A percentile compares a stretch with the other conserved stretches of the same genome.
Conservation (phyloP, 495 filamentous ascomycete species). For the Hypoxylon subgilvum region DNA sequence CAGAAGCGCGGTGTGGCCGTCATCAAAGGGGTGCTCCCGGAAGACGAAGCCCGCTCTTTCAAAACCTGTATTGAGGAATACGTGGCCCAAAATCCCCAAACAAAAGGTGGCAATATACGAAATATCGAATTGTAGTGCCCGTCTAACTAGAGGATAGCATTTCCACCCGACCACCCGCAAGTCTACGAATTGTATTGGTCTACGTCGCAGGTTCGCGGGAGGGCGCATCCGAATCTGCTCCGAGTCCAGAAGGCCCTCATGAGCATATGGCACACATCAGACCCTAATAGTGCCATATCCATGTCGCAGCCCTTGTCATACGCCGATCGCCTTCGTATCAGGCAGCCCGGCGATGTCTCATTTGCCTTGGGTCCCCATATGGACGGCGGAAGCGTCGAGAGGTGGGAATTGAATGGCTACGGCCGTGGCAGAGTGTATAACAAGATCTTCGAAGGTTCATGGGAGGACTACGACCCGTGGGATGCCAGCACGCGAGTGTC, state of each 20-base stretch:
- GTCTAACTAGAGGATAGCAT: constrained; percentile 52
- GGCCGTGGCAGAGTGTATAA: constrained; percentile 71
- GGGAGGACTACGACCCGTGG: constrained; percentile 85
- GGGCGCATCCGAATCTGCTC: constrained; percentile 74
- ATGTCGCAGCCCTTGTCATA: constrained; percentile 70
- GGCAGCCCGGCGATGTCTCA: constrained; percentile 72
- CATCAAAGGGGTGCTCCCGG: constrained; percentile 66
- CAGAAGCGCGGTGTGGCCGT: constrained; percentile 68
- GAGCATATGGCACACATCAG: constrained; percentile 71
- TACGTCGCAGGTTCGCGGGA: constrained; percentile 72
- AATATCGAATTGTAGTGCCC: background rate
- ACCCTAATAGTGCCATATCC: constrained; percentile 65
- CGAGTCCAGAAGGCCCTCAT: constrained; percentile 74
- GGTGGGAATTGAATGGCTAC: constrained; percentile 85
- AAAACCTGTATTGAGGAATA: constrained; percentile 68
- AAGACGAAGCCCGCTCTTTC: constrained; percentile 62
- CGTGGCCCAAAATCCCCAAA: constrained; percentile 63
- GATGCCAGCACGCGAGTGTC: constrained; percentile 71
- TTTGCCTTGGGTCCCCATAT: constrained; percentile 88
- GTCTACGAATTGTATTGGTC: constrained; percentile 94
- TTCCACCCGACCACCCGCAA: constrained; percentile 63
- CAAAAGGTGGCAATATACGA: constrained; percentile 47
- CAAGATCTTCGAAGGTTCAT: constrained; percentile 72
- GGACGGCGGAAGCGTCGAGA: constrained; percentile 82
- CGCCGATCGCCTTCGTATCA: constrained; percentile 82